Base-by-base conservation (phyloP, 1,139 yeast genomes). In the Yamadazyma diddensiae region DNA sequence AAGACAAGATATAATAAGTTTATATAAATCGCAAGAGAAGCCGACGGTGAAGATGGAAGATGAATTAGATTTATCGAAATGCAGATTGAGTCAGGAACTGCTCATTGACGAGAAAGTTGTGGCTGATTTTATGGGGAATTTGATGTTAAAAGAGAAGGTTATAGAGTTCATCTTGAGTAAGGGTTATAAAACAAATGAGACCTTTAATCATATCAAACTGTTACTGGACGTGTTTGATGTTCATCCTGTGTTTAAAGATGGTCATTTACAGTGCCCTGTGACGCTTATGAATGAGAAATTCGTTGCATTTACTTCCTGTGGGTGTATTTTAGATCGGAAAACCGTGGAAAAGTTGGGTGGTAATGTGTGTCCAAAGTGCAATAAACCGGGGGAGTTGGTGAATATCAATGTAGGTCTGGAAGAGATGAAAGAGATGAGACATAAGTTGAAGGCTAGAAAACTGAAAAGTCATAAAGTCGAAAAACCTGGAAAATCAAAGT, bases 131-230 rank as follows among this genome's bases (percentile, higher is more conserved):
- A 62, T 61, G 37, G 97, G 97, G 0, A 55, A 65, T 21, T 49
- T 88, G n/a, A 84, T 75, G 53, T 74, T 79, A 43, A 85, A 84
- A 45, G 88, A 82, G 40, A 62, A 80, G 22, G 55, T 85, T 0
- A 46, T 88, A 10, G 82, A 81, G 46, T 68, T 71, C 51, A 52
- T 84, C 12, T 52, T 82, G 3, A 61, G 60, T 17, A 60, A 59
- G 13, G 28, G 21, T 15, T 41, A 37, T 16, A 41, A 36, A 24
- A 27, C 28, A 2, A 30, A 30, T 6, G 11, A 17, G 4, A 14
- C 21, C 6, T 55, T 70, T 7, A 36, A 43, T 2, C 82, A 81
- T 49, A 65, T 82, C 12, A 60, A 47, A 15, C 46, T 59, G 4
- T 32, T 63, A 15, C 49, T 48, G 13, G 71, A 65, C 39, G 31